Conservation (phyloP, 2,329 filamentous ascomycete genomes). For the Septoria linicola region DNA sequence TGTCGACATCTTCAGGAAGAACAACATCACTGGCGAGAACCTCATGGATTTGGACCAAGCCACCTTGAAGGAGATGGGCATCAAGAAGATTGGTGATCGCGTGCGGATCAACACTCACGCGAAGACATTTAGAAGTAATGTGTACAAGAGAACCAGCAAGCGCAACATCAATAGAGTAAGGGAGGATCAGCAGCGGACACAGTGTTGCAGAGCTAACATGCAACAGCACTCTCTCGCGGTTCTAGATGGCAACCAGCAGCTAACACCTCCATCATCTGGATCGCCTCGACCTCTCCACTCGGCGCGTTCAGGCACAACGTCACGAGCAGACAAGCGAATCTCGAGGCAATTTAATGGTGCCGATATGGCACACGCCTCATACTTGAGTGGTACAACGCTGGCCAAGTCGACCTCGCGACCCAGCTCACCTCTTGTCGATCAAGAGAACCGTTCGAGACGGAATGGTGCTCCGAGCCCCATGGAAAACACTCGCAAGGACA, state of each 20-base stretch:
- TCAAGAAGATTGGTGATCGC: conserved; percentile 95
- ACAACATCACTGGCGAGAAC: conserved; percentile 97
- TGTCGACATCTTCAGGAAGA: conserved; percentile 80
- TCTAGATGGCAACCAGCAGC: conserved; percentile 63
- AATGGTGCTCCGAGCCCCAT: conserved; percentile 61
- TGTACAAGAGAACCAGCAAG: conserved; percentile 57
- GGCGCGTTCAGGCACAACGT: conserved; percentile 47
- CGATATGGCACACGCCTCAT: conserved; percentile 46
- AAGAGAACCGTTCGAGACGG: conserved; percentile 54
- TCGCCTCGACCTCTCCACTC: conserved; percentile 64
- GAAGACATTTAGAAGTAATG: conserved; percentile 50
- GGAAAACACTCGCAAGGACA: conserved; percentile 53
- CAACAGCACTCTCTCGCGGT: conserved; percentile 76
- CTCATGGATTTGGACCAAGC: conserved; percentile 95
- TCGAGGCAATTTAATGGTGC: conserved; percentile 47
- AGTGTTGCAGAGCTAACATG: conserved; percentile 7
- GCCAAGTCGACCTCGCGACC: conserved; percentile 64
- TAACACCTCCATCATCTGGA: conserved; percentile 61
- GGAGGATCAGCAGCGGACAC: conserved; percentile 16
- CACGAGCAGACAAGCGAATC: conserved; percentile 50
- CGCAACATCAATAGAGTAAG: conserved; percentile 72
- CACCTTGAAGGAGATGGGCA: conserved; percentile 94
- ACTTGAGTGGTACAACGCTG: conserved; percentile 18
- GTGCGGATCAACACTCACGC: conserved; percentile 68
- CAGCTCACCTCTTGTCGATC: conserved; percentile 67